Percentiles rank a stretch among this genome's conserved stretches.
phyloP scores from a whole-genome alignment of 176 grass and related monocot genomes.

The Oryza rufipogon region DNA sequence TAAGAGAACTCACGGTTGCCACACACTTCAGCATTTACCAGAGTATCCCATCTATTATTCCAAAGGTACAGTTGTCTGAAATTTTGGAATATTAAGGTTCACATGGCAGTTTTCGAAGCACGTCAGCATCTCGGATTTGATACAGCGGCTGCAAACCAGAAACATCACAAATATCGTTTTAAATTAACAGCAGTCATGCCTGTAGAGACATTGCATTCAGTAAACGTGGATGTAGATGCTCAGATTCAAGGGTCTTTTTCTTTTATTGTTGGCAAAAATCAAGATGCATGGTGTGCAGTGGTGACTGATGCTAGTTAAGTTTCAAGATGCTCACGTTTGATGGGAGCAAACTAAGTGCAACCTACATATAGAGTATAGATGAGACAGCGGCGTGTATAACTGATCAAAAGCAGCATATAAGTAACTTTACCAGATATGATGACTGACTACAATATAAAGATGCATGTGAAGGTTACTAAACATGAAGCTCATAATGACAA shows the following conservation, averaged over 20 bases:
- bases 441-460: slow-evolving; percentile 1
- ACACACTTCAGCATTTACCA: slow-evolving; percentile 28
- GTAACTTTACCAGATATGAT: no score
- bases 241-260: no score
- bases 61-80: neutral
- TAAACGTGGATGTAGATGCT: no score
- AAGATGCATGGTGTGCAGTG: no score
- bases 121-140: neutral
- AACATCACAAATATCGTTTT: neutral
- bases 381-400: no score
- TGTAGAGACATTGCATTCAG: no score
- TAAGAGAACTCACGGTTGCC: neutral
- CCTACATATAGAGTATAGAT: no score
- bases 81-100: neutral
- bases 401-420: no score
- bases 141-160: slow-evolving; percentile 8
- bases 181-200: neutral
- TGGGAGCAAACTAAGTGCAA: no score
- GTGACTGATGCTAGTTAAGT: no score
- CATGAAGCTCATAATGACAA: neutral
- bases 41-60: neutral
- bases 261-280: no score
- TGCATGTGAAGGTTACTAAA: neutral
- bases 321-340: no score
- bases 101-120: slow-evolving; percentile 6